Percentiles rank a stretch among this genome's conserved stretches.
phyloP scores from a whole-genome alignment of 768 basidiomycete species.

The Strobilomyces echinocephalus region DNA sequence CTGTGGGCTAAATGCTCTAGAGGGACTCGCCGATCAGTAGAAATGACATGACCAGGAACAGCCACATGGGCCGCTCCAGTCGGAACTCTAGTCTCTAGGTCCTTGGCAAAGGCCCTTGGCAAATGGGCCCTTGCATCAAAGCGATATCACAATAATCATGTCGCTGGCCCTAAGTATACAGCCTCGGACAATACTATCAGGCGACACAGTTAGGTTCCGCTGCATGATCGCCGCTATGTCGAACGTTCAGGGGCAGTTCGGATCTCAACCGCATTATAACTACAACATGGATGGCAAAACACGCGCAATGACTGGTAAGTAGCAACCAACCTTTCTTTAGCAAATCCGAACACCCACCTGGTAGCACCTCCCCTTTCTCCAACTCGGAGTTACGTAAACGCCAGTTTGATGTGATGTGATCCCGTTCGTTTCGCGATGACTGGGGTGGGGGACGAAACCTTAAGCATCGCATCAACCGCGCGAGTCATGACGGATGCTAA shows the following conservation, averaged over 20 bases:
- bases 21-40: background rate
- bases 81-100: no score
- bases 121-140: background rate
- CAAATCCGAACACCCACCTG: slow-evolving; percentile 43
- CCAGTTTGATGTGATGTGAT: slow-evolving; percentile 40
- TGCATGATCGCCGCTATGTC: background rate
- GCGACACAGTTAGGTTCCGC: slow-evolving; percentile 16
- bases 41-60: background rate
- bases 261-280: slow-evolving; percentile 5
- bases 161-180: background rate
- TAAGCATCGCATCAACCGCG: background rate
- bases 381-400: slow-evolving; percentile 64
- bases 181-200: background rate
- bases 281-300: background rate
- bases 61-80: background rate
- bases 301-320: background rate
- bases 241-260: slow-evolving; percentile 7
- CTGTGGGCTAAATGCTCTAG: no score
- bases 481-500: background rate
- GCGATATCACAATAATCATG: background rate
- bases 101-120: background rate
- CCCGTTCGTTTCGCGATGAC: slow-evolving; percentile 44
- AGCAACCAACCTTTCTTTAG: slow-evolving; percentile 43
- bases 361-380: slow-evolving; percentile 41
- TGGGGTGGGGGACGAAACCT: slow-evolving; percentile 62